phyloP scores from a whole-genome alignment of 148 eudicot genomes.

The Chenopodium suecicum region DNA sequence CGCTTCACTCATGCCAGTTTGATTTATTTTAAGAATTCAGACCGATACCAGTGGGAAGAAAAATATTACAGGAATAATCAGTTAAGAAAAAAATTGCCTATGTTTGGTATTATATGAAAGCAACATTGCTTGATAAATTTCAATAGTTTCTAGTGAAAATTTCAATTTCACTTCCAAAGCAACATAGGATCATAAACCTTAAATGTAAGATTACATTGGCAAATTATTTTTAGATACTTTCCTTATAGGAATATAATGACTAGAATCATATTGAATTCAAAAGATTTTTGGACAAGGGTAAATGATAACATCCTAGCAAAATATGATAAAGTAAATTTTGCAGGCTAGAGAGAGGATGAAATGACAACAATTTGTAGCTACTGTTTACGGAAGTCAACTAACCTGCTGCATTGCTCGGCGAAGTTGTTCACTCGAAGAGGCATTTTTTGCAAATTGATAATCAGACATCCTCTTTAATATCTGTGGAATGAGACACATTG shows the following conservation, averaged over 20 bases:
- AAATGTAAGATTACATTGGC: neutral
- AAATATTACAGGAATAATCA: too few species aligned
- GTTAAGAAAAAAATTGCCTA: neutral
- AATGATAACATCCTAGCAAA: neutral
- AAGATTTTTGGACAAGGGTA: neutral
- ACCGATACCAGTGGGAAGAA: neutral
- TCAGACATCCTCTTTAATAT: slow-evolving; percentile 63
- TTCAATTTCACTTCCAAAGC: neutral
- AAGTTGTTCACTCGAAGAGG: slow-evolving; percentile 64
- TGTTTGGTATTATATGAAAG: neutral
- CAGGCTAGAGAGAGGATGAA: neutral
- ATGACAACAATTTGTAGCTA: neutral
- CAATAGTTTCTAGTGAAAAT: neutral
- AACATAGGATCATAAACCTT: neutral
- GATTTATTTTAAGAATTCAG: neutral
- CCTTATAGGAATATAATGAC: neutral
- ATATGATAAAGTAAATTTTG: neutral
- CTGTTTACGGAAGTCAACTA: slow-evolving; percentile 32
- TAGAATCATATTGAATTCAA: neutral
- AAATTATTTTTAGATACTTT: too few species aligned
- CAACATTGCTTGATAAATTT: neutral
- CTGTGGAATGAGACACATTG: slow-evolving; percentile 33
- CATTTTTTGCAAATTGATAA: slow-evolving; percentile 55
- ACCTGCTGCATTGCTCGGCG: slow-evolving; percentile 73
- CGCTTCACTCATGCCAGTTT: neutral